Percentiles rank a stretch among this genome's conserved stretches.
Evolutionary conservation across 1,139 yeast genomes (phyloP).

Genomic region (Zhuliangozyma parablackwelliae): DNA sequence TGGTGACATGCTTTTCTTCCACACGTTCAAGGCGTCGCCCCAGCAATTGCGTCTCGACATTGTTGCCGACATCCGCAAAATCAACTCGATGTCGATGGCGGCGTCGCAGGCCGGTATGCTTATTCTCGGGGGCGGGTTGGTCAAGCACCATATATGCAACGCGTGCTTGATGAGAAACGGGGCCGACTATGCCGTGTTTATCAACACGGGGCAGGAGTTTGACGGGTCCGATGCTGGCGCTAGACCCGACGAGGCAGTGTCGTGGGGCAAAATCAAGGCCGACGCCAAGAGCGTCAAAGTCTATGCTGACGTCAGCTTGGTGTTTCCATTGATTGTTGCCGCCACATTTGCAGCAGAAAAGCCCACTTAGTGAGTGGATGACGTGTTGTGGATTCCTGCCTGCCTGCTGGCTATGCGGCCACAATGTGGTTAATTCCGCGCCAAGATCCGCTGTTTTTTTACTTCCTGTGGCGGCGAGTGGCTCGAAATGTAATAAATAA

Average conservation of each 20-base stretch:
- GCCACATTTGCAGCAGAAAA: conserved; percentile 79
- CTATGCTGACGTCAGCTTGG: conserved; percentile 93
- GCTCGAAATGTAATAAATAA: too few relatives aligned
- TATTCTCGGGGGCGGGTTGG: conserved; percentile 91
- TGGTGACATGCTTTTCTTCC: conserved; percentile 98
- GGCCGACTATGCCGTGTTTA: conserved; percentile 95
- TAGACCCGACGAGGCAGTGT: conserved; percentile 96
- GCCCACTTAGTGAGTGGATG: conserved; percentile 13
- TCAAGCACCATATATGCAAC: conserved; percentile 95
- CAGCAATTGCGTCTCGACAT: conserved; percentile 84
- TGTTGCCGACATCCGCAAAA: conserved; percentile 86
- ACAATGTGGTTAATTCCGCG: too few relatives aligned
- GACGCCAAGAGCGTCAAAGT: conserved; percentile 90
- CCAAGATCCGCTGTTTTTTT: too few relatives aligned
- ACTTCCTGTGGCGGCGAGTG: too few relatives aligned
- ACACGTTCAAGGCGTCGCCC: conserved; percentile 91
- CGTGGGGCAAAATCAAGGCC: conserved; percentile 98
- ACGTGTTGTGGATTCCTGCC: too few relatives aligned
- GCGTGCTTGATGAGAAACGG: conserved; percentile 99
- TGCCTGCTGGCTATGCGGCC: too few relatives aligned
- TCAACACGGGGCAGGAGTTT: conserved; percentile 97
- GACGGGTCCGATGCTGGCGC: conserved; percentile 99
- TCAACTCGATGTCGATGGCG: conserved; percentile 91
- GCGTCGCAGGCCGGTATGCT: conserved; percentile 96
- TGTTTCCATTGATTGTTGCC: conserved; percentile 93